Conservation (phyloP, 257 asterid genomes). For the Solanum etuberosum region DNA sequence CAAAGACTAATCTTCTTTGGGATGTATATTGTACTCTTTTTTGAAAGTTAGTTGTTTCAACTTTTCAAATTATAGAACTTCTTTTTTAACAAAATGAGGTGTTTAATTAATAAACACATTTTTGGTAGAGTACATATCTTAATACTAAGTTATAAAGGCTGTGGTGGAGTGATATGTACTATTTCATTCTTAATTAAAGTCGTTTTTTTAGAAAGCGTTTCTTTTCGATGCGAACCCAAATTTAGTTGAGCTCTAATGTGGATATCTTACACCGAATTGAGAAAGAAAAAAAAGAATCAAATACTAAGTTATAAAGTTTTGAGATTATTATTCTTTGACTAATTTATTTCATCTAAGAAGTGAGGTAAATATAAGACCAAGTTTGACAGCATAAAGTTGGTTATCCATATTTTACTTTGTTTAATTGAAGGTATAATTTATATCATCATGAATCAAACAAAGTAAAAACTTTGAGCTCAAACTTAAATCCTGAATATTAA, state of each 20-base stretch:
- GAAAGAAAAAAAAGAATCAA: too few relatives aligned
- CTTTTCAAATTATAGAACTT: not conserved
- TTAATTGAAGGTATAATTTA: not conserved
- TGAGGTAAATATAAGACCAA: not conserved
- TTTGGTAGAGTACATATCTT: not conserved
- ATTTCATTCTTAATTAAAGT: too few relatives aligned
- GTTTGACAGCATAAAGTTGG: not conserved
- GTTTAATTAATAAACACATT: not conserved
- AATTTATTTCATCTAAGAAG: not conserved
- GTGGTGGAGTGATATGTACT: too few relatives aligned
- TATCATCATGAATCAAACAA: not conserved
- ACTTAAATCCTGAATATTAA: not conserved
- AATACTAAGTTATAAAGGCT: not conserved
- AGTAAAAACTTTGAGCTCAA: not conserved
- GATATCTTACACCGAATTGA: too few relatives aligned
- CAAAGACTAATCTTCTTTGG: slow-evolving; percentile 3
- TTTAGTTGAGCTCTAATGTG: too few relatives aligned
- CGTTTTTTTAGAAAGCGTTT: too few relatives aligned
- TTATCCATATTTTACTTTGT: not conserved
- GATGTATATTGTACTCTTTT: not conserved
- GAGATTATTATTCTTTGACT: not conserved
- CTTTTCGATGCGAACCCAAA: accelerated
- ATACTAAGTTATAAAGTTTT: too few relatives aligned
- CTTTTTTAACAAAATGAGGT: not conserved
- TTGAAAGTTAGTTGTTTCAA: slow-evolving; percentile 5